Evolutionary conservation across 768 basidiomycete species (phyloP), one percentile per base, ranked within the genome.

Genomic region (Terana coerulea): DNA sequence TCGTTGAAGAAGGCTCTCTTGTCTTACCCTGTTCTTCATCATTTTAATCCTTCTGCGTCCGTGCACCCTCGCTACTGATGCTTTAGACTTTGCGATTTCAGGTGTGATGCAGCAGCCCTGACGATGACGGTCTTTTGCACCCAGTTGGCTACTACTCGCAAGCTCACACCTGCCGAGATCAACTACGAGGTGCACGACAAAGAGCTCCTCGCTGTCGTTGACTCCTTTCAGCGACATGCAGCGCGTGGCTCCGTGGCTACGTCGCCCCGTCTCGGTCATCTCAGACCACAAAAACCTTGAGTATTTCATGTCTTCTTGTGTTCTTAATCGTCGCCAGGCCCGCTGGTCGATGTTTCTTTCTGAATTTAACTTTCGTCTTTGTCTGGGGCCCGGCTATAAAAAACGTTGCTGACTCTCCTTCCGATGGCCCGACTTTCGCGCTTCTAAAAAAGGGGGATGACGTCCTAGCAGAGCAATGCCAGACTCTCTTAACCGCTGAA

Each of bases 111-210:
- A n/a, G n/a, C n/a, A n/a, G 47, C 44, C n/a, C 51, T 57, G 17
- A 36, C 3, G 35, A 51, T 3, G 51, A 58, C 14, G 58, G 59
- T 7, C 60, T 64, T 47, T n/a, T n/a, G n/a, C 68, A 66, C 33
- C 67, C 70, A 1, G 47, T 73, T n/a, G 64, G 60, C 0, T 75
- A 62, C 54, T 56, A 57, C 41, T 72, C 69, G 62, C 5, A 62
- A 42, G 11, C 37, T 72, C 5, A 51, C 21, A 21, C 39, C 59
- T 0, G 60, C 72, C 0, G 71, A 83, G 56, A 25, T 60, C 1
- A 81, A 80, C 58, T 80, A 81, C 53, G 63, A 75, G 12, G 71
- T 76, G 17, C 68, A 78, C 51, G 71, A 83, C 52, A 74, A 75
- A 55, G 79, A 81, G 63, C 60, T 80, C 12, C 64, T 80, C 0